Percentiles rank a stretch among this genome's conserved stretches.
Conservation (phyloP, 176 grass and related monocot species). For the Saccharum officinarum region DNA sequence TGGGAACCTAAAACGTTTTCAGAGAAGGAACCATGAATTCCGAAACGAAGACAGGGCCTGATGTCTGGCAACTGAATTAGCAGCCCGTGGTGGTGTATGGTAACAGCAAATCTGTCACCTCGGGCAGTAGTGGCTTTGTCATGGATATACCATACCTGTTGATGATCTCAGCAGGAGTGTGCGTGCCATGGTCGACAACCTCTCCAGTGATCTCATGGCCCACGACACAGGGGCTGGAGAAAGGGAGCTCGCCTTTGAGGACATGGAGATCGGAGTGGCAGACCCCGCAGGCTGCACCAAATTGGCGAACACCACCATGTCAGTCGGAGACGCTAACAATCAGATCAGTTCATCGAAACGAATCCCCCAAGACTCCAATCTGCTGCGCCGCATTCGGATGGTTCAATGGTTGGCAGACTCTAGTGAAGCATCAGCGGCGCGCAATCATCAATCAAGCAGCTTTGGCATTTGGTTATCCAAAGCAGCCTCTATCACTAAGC, state of each 20-base stretch:
- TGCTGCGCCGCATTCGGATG: background rate
- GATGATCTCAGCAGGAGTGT: constrained; percentile 65
- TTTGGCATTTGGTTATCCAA: background rate
- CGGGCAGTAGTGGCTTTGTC: background rate
- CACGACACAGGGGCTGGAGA: constrained; percentile 80
- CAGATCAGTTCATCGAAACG: background rate
- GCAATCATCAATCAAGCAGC: background rate
- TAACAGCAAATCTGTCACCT: background rate
- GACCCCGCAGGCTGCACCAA: constrained; percentile 78
- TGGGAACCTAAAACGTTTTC: constrained; percentile 66
- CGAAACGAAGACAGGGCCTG: background rate
- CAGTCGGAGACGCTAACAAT: background rate
- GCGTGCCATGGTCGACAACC: constrained; percentile 79
- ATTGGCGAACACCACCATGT: background rate
- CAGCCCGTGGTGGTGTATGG: too few species aligned
- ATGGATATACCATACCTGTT: constrained; percentile 51
- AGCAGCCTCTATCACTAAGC: too few species aligned
- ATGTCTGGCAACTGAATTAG: background rate
- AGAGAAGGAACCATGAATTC: background rate
- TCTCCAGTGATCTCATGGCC: constrained; percentile 99
- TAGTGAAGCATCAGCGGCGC: background rate
- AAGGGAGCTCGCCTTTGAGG: constrained; percentile 92
- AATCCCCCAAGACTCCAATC: background rate
- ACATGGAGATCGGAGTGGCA: constrained; percentile 98
- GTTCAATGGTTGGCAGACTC: background rate